Evolutionary conservation across 2,329 filamentous ascomycete genomes (phyloP).

Genomic region (Cytospora leucostoma): DNA sequence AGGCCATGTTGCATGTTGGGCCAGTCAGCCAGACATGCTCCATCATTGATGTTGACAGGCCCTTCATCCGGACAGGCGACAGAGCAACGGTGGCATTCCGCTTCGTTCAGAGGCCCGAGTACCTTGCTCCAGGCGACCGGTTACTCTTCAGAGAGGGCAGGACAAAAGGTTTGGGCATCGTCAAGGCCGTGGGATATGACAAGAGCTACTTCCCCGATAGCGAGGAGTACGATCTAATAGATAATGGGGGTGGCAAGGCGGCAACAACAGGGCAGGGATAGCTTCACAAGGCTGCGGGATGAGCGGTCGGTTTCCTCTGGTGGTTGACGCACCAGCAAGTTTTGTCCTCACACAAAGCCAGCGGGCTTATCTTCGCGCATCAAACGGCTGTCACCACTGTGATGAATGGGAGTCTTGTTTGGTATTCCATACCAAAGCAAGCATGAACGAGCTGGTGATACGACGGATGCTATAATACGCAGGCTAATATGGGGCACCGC

Average conservation of each 20-base stretch:
- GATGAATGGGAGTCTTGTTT: not conserved
- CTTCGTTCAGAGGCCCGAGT: slow-evolving; percentile 93
- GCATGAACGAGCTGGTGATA: slow-evolving; percentile 3
- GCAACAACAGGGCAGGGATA: not conserved
- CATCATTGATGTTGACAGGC: slow-evolving; percentile 97
- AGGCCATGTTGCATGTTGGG: slow-evolving; percentile 97
- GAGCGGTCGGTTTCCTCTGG: not conserved
- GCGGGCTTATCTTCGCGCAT: not conserved
- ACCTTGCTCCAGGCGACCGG: slow-evolving; percentile 82
- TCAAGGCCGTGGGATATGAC: slow-evolving; percentile 90
- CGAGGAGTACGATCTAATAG: not conserved
- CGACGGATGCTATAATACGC: not conserved
- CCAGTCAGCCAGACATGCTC: slow-evolving; percentile 93
- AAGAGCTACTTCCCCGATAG: slow-evolving; percentile 40
- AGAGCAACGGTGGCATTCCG: slow-evolving; percentile 92
- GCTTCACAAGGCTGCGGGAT: slow-evolving; percentile 5
- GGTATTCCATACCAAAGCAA: not conserved
- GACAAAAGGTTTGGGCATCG: slow-evolving; percentile 93
- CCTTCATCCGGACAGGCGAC: slow-evolving; percentile 91
- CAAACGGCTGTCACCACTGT: not conserved
- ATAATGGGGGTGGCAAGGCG: slow-evolving; percentile 3
- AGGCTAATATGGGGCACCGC: not conserved
- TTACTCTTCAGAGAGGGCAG: slow-evolving; percentile 91
- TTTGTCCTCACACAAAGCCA: not conserved
- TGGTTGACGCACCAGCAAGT: not conserved